Evolutionary conservation across 208 protist genomes (phyloP), one percentile per base, ranked within the genome.

Genomic region (Acanthamoeba rhysodes): DNA sequence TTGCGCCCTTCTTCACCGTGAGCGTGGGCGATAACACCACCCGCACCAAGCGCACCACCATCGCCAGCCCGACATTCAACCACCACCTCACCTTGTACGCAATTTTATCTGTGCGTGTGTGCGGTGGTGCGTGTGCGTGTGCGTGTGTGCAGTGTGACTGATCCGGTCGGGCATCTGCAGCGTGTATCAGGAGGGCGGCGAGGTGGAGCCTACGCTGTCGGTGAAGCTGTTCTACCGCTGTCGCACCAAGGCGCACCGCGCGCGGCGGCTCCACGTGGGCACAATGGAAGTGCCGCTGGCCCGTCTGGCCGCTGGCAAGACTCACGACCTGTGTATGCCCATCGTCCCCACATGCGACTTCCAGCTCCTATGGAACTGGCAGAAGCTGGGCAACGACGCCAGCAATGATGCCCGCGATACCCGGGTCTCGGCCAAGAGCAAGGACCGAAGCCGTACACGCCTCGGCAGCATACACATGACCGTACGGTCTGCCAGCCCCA

Each of bases 191-290:
- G 78, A 85, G 45, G 78, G 27, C 78, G 78, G 45, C 3, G 78
- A 68, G 24, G 24, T 22, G 22, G 24, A 72, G 64, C 29, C 78
- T 12, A 57, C 45, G 22, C n/a, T 85, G 24, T 22, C 24, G 6
- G 78, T 85, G 45, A 85, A 85, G n/a, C 78, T 85, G 14, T 85
- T 85, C n/a, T 85, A 85, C 45, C 78, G 78, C 8, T 59, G 29
- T 27, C 78, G 78, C 37, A 85, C 27, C 78, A 85, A 85, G n/a
- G 27, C 78, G 14, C 78, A 85, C 48, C 78, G 78, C 1, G 18
- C 78, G 27, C 78, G 78, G 8, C 34, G 78, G 24, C 41, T 85
- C 29, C 78, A 85, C 27, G 78, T 85, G 14, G 78, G 78, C 37
- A 85, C 78, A 4, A 34, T 57, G 6, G 78, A 85, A 48, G 41